Conservation (phyloP, 2,329 filamentous ascomycete species). For the Xylaria sp. region DNA sequence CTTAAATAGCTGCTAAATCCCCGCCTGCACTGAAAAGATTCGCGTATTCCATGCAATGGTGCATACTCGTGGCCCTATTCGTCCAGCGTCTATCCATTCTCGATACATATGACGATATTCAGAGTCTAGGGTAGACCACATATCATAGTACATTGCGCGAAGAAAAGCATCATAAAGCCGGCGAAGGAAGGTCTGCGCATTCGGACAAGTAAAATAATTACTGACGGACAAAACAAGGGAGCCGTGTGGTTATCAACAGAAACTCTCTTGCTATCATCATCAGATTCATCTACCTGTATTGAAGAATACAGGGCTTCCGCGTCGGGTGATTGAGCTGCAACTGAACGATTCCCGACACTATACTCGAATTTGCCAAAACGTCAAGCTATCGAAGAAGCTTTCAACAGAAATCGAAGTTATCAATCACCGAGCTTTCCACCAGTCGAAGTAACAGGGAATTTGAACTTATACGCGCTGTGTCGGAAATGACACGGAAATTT, state of each 20-base stretch:
- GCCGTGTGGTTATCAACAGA: background rate
- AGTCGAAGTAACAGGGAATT: background rate
- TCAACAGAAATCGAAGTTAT: background rate
- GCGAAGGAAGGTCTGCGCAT: conserved; percentile 2
- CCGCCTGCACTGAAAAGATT: background rate
- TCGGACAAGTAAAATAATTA: background rate
- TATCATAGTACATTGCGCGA: background rate
- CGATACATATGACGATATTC: background rate
- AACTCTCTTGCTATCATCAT: background rate
- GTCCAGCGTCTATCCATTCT: background rate
- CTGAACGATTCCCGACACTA: background rate
- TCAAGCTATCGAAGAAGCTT: background rate
- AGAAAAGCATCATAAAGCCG: background rate
- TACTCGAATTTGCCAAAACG: background rate
- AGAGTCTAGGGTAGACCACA: background rate
- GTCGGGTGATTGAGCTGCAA: background rate
- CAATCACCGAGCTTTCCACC: background rate
- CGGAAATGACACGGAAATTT: background rate
- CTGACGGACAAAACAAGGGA: background rate
- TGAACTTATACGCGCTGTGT: background rate
- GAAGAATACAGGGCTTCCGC: background rate
- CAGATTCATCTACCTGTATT: background rate
- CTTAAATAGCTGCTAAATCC: conserved; percentile 14
- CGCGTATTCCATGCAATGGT: background rate
- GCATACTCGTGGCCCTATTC: conserved; percentile 2